Evolutionary conservation across 78 protist species (phyloP).

Genomic region (Dictyostelium purpureum): DNA sequence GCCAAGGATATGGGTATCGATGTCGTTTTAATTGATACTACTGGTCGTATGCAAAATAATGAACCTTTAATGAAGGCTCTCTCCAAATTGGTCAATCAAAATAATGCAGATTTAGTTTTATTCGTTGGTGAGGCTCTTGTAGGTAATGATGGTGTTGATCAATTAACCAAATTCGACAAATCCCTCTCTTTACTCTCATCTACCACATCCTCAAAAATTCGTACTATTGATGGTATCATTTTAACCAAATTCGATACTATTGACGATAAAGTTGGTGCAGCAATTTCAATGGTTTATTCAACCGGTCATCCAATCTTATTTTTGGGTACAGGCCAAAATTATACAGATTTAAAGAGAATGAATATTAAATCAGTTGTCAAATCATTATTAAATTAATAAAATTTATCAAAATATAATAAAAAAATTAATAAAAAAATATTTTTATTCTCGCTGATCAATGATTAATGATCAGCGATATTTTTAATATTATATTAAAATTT

Average conservation of each 20-base stretch:
- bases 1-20: constrained; percentile 80
- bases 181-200: constrained; percentile 79
- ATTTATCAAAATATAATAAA: too few relatives aligned
- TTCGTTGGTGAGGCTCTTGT: constrained; percentile 99
- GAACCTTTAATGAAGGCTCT: constrained; percentile 97
- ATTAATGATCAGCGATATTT: too few relatives aligned
- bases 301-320: constrained; percentile 98
- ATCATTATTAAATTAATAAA: constrained; percentile 84
- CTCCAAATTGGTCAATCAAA: constrained; percentile 89
- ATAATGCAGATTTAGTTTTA: constrained; percentile 96
- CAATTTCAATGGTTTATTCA: constrained; percentile 97
- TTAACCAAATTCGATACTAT: constrained; percentile 99
- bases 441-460: too few relatives aligned
- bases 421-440: too few relatives aligned
- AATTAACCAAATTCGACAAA: constrained; percentile 94
- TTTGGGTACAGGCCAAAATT: constrained; percentile 99
- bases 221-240: constrained; percentile 98
- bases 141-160: constrained; percentile 99
- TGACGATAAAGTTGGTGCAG: constrained; percentile 99
- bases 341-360: constrained; percentile 91
- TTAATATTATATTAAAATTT: too few relatives aligned
- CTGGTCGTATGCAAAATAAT: constrained; percentile 99
- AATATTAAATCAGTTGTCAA: constrained; percentile 89
- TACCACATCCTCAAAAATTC: constrained; percentile 12
- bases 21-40: constrained; percentile 98